Conservation (phyloP, 257 asterid genomes). For the Capsicum baccatum region DNA sequence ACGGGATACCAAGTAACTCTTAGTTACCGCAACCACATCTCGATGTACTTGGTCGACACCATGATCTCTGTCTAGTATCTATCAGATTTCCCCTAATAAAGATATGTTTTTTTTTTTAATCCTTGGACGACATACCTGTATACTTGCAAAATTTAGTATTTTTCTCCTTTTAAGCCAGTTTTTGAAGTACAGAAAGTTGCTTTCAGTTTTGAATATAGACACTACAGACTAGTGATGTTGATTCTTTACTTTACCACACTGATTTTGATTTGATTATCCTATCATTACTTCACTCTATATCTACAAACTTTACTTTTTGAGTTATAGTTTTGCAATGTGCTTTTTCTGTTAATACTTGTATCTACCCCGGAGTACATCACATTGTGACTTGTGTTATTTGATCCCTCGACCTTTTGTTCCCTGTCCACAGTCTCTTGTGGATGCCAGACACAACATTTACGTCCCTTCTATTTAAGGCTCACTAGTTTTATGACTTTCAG, state of each 20-base stretch:
- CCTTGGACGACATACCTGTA: slow-evolving; percentile 11
- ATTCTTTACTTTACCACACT: background rate
- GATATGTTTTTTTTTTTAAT: background rate
- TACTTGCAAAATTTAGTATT: background rate
- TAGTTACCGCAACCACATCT: background rate
- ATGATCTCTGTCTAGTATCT: background rate
- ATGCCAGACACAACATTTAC: background rate
- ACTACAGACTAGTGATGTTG: background rate
- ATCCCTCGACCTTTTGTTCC: background rate
- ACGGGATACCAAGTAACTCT: too few species aligned
- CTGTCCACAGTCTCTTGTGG: background rate
- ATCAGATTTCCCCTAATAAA: background rate
- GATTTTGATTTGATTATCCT: background rate
- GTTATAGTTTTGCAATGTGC: background rate
- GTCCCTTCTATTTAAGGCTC: background rate
- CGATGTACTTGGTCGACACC: background rate
- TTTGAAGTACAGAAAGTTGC: background rate
- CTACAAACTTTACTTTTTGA: background rate
- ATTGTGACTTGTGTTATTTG: background rate
- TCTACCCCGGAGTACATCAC: background rate
- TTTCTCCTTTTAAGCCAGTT: background rate
- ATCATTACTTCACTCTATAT: background rate
- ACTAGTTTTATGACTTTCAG: background rate
- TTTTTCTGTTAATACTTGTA: background rate
- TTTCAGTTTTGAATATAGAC: background rate